These are phyloP conservation scores for Xylaria grammica DNA, from an alignment of 495 filamentous ascomycete genomes.

Conservation along the genomic window DNA sequence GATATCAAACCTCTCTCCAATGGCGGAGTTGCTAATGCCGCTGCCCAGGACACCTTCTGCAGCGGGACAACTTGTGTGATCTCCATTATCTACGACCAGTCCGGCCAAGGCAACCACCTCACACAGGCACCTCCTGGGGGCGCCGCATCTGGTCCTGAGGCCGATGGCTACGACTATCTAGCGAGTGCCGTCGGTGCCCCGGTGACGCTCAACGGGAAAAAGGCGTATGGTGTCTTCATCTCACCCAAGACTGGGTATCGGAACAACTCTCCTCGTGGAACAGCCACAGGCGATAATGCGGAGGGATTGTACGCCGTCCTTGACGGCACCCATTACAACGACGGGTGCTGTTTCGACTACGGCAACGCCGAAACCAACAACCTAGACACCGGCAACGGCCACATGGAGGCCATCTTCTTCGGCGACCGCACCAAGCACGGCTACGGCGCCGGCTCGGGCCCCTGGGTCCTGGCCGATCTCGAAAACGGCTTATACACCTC, in stretches of 20 bases:
- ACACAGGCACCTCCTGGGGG: constrained; percentile 59
- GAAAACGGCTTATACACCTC: constrained; percentile 63
- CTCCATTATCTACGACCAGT: constrained; percentile 63
- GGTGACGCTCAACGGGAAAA: constrained; percentile 60
- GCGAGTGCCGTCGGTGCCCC: constrained; percentile 60
- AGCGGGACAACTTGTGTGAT: constrained; percentile 60
- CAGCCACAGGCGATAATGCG: constrained; percentile 54
- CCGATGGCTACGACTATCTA: constrained; percentile 58
- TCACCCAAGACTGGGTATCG: constrained; percentile 60
- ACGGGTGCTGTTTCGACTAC: constrained; percentile 64
- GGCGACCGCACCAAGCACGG: constrained; percentile 55
- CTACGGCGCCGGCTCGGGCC: constrained; percentile 55
- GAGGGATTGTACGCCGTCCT: constrained; percentile 65
- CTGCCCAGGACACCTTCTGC: constrained; percentile 62
- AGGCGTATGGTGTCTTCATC: constrained; percentile 63
- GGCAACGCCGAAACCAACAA: constrained; percentile 62
- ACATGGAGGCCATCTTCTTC: constrained; percentile 67
- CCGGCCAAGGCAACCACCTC: constrained; percentile 60
- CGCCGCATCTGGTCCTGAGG: constrained; percentile 51
- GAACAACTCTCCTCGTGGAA: constrained; percentile 54
- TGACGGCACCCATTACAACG: constrained; percentile 64
- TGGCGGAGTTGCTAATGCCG: constrained; percentile 58
- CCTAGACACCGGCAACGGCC: constrained; percentile 58
- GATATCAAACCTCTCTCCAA: constrained; percentile 53
- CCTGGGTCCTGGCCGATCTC: constrained; percentile 66